phyloP scores from a whole-genome alignment of 2,329 filamentous ascomycete species.

The Alternaria viburni region DNA sequence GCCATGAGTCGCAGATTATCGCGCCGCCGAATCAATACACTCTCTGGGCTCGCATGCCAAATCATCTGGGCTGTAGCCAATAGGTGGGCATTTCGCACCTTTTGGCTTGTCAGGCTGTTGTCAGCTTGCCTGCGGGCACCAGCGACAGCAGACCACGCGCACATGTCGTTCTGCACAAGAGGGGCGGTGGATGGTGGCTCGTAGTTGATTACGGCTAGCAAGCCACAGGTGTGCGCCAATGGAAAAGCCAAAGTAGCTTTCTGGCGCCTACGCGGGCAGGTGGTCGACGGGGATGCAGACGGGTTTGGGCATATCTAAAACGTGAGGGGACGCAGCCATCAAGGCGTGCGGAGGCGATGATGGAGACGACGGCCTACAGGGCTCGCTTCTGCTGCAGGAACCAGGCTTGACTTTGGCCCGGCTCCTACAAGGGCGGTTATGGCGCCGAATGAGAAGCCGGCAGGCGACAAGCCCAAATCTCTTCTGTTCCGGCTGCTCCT shows the following conservation, averaged over 20 bases:
- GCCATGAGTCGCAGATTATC: neutral
- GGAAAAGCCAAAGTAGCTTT: neutral
- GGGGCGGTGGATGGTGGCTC: slow-evolving; percentile 5
- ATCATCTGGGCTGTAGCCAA: neutral
- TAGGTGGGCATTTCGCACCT: neutral
- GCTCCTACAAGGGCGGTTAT: slow-evolving; percentile 17
- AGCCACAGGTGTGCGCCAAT: slow-evolving; percentile 15
- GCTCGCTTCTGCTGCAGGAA: slow-evolving; percentile 26
- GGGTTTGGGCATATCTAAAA: slow-evolving; percentile 8
- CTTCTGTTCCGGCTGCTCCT: slow-evolving; percentile 7
- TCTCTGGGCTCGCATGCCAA: neutral
- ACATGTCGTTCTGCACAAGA: neutral
- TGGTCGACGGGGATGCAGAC: slow-evolving; percentile 5
- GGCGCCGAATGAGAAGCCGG: slow-evolving; percentile 18
- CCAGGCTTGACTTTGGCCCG: slow-evolving; percentile 14
- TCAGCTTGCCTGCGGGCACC: slow-evolving; percentile 1
- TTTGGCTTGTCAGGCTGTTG: neutral
- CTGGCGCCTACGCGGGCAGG: slow-evolving; percentile 5
- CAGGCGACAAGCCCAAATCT: slow-evolving; percentile 8
- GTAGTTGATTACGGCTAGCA: slow-evolving; percentile 16
- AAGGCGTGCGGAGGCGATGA: slow-evolving; percentile 15
- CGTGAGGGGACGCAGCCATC: slow-evolving; percentile 11
- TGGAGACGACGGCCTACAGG: slow-evolving; percentile 16
- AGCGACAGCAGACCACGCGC: slow-evolving; percentile 10
- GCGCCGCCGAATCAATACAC: slow-evolving; percentile 1